Percentiles rank a stretch among this genome's conserved stretches.
These are phyloP conservation scores for Acmispon strigosus DNA, from an alignment of 306 rosid genomes.

Conservation along the genomic window DNA sequence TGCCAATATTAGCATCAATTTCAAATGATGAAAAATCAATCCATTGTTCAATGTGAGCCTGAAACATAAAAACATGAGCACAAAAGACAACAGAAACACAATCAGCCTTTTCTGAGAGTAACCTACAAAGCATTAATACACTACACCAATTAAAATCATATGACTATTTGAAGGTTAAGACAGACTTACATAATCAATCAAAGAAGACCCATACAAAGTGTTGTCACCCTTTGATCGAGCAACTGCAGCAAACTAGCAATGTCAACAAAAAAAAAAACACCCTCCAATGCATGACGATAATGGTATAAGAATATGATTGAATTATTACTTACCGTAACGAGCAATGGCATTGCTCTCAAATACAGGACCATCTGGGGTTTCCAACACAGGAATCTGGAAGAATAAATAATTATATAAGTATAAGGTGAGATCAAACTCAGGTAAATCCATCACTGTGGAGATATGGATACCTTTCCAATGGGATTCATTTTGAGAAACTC, in stretches of 20 bases:
- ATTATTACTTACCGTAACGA: slow-evolving; percentile 49
- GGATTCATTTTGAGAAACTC: slow-evolving; percentile 76
- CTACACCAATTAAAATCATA: not conserved
- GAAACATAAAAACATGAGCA: slow-evolving; percentile 10
- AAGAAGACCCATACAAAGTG: slow-evolving; percentile 57
- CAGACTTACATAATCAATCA: slow-evolving; percentile 50
- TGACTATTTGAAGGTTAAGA: not conserved
- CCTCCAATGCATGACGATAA: not conserved
- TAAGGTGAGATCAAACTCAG: not conserved
- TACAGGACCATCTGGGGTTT: slow-evolving; percentile 72
- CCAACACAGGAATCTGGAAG: slow-evolving; percentile 65
- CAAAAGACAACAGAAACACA: not conserved
- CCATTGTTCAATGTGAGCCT: slow-evolving; percentile 89
- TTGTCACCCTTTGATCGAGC: slow-evolving; percentile 42
- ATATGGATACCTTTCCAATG: slow-evolving; percentile 56
- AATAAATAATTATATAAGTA: not conserved
- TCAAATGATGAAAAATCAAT: slow-evolving; percentile 76
- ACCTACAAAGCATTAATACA: not conserved
- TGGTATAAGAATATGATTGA: not conserved
- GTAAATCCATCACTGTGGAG: not conserved
- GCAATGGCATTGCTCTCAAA: slow-evolving; percentile 93
- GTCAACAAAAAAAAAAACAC: not conserved
- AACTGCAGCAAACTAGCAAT: slow-evolving; percentile 48
- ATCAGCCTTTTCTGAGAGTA: not conserved
- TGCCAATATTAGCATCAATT: slow-evolving; percentile 41